phyloP scores from a whole-genome alignment of 2,329 filamentous ascomycete species.

The Trichoderma atrobrunneum region DNA sequence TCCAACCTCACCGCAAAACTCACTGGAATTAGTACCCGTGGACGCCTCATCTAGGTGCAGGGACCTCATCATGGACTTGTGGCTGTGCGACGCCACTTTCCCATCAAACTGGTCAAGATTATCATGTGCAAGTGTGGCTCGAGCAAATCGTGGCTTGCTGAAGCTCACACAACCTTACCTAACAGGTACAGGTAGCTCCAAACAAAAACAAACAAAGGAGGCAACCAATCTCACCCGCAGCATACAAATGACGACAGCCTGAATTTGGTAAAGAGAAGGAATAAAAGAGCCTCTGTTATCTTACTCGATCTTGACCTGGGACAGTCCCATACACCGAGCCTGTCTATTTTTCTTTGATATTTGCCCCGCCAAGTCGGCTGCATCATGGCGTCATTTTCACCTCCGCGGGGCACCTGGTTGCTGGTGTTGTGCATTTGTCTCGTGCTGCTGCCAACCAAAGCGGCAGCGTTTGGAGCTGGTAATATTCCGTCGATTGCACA shows the following conservation, averaged over 20 bases:
- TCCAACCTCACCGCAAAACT: background rate
- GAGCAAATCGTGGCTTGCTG: background rate
- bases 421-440: conserved; percentile 53
- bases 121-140: background rate
- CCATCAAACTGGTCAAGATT: background rate
- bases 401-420: conserved; percentile 50
- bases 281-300: background rate
- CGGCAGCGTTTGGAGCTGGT: conserved; percentile 64
- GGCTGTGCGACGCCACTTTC: conserved; percentile 1
- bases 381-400: conserved; percentile 47
- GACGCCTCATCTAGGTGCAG: no score
- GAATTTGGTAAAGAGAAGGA: background rate
- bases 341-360: background rate
- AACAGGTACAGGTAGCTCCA: background rate
- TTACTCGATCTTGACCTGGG: background rate
- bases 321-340: background rate
- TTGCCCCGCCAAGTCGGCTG: conserved; percentile 12
- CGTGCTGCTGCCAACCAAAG: conserved; percentile 55
- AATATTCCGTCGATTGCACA: conserved; percentile 66
- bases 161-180: background rate
- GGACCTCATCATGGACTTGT: background rate
- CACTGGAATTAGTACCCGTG: no score
- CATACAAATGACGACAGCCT: background rate
- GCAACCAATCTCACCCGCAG: conserved; percentile 3
- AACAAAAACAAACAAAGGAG: background rate